Conservation (phyloP, 768 basidiomycete species). For the Termitomyces sp. region DNA sequence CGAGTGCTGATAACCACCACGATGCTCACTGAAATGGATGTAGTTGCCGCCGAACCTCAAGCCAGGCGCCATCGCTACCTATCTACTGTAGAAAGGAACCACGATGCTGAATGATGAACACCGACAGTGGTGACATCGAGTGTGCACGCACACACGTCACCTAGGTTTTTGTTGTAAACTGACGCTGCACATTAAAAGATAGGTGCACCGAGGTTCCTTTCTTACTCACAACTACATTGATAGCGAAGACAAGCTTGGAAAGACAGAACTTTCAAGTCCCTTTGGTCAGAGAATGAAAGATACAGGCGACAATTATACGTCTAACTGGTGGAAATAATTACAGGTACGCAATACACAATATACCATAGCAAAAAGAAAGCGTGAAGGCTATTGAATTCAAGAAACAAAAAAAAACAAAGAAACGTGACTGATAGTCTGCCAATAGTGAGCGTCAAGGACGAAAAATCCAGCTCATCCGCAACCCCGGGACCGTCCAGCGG, state of each 20-base stretch:
- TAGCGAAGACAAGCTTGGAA: not conserved
- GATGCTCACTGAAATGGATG: too few species aligned
- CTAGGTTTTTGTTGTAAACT: too few species aligned
- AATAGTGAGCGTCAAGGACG: not conserved
- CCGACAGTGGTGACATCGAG: too few species aligned
- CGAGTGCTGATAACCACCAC: too few species aligned
- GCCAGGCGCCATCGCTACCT: too few species aligned
- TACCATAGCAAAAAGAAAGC: not conserved
- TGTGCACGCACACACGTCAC: too few species aligned
- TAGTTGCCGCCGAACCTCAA: too few species aligned
- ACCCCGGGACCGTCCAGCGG: slow-evolving; percentile 4
- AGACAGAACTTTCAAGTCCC: not conserved
- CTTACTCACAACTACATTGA: too few species aligned
- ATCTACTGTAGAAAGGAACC: too few species aligned
- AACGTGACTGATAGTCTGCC: not conserved
- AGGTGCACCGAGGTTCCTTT: too few species aligned
- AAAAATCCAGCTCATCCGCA: not conserved
- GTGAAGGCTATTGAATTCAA: not conserved
- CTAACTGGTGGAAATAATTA: not conserved
- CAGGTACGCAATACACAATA: not conserved
- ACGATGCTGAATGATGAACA: too few species aligned
- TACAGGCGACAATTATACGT: not conserved
- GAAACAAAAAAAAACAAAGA: not conserved
- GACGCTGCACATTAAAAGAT: too few species aligned
- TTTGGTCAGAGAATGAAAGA: not conserved